phyloP scores from a whole-genome alignment of 164 flowering plant species.

The Chimonanthus salicifolius region DNA sequence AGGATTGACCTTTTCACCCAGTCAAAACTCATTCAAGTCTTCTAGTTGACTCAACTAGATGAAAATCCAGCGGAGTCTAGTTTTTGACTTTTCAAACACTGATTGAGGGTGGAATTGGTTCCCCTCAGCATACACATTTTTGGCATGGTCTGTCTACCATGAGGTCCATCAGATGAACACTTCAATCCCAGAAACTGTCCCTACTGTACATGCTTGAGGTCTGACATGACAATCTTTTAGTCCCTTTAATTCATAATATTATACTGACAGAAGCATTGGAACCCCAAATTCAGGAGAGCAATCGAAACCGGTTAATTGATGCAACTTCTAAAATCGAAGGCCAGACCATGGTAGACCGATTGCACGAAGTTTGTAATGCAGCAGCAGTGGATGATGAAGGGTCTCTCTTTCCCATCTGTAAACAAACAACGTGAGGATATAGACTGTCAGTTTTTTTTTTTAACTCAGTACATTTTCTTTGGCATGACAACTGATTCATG shows the following conservation, averaged over 20 bases:
- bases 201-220: neutral
- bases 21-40: too few species aligned
- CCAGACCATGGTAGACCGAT: slow-evolving; percentile 52
- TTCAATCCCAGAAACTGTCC: neutral
- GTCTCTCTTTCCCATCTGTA: slow-evolving; percentile 21
- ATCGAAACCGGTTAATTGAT: slow-evolving; percentile 19
- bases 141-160: neutral
- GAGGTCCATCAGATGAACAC: neutral
- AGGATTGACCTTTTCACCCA: too few species aligned
- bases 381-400: slow-evolving; percentile 25
- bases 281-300: slow-evolving; percentile 24
- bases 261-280: neutral
- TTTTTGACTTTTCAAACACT: too few species aligned
- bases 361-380: slow-evolving; percentile 60
- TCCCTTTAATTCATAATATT: neutral
- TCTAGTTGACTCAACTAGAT: too few species aligned
- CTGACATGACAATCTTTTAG: neutral
- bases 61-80: too few species aligned
- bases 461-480: neutral
- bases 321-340: slow-evolving; percentile 21
- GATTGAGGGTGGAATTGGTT: too few species aligned
- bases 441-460: neutral
- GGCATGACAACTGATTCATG: neutral
- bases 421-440: slow-evolving; percentile 36
- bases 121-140: neutral